Evolutionary conservation across 331 rosid species (phyloP), one percentile per base, ranked within the genome.

Genomic region (Erythrophleum ivorense): DNA sequence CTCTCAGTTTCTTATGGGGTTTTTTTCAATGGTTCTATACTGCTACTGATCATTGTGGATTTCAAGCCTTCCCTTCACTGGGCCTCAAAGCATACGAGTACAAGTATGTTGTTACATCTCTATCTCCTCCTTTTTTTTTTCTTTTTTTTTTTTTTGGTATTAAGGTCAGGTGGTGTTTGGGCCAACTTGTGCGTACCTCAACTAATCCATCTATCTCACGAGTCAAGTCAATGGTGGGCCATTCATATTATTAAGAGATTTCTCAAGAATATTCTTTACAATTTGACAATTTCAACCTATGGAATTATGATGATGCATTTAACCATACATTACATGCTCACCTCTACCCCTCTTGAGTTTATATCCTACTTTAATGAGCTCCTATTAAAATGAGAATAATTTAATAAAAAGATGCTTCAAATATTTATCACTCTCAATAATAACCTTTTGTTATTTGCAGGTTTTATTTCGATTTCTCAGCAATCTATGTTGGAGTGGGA

Each of bases 391-490:
- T 21, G 86, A 84, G 14, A 52, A 14, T 59, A 4, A 18, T 54
- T 18, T 54, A 15, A n/a, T n/a, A 57, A 57, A 57, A 57, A 1
- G 33, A n/a, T 19, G 12, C 34, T 57, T 48, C 75, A 71, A 75
- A 50, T 5, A 33, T 6, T 34, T 3, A 29, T 6, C 62, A 49
- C 7, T 65, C 11, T 81, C 1, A 16, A 13, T 40, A 16, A 60
- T 46, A 48, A 48, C 57, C 71, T 10, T 52, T 34, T 9, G 9
- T 33, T 33, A 62, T 65, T 8, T 71, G 55, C 82, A 88, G 89
- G 75, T 88, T 88, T 68, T 88, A 5, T 86, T 88, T 88, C 43
- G 86, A 88, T 77, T 88, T 88, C 86, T 88, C 89, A 0, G 65
- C 91, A 34, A 77, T 85, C 29, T 88, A 83, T 71, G 77, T 88